These are phyloP conservation scores for Tricholomella constricta DNA, from an alignment of 768 basidiomycete species.

Conservation along the genomic window DNA sequence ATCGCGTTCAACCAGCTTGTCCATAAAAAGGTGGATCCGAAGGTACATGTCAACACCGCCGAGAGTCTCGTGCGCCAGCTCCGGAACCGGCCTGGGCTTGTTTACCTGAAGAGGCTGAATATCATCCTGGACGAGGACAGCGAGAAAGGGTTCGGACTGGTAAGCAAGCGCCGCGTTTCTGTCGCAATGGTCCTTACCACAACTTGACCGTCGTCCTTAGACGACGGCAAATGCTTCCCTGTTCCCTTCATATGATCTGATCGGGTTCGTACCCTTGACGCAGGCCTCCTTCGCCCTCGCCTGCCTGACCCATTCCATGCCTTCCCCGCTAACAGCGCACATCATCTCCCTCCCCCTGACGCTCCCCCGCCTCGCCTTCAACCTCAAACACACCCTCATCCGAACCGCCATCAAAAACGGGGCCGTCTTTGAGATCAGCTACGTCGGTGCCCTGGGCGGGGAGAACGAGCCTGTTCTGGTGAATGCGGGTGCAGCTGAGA, in stretches of 20 bases:
- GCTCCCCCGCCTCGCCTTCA: conserved; percentile 74
- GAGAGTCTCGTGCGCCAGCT: conserved; percentile 60
- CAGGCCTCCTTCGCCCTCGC: conserved; percentile 72
- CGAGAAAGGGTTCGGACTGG: conserved; percentile 84
- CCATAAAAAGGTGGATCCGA: conserved; percentile 70
- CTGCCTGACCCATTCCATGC: conserved; percentile 76
- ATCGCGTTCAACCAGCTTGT: conserved; percentile 77
- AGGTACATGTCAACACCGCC: conserved; percentile 66
- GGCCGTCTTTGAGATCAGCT: conserved; percentile 79
- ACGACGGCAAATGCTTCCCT: conserved; percentile 67
- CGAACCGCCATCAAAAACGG: conserved; percentile 82
- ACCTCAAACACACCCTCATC: conserved; percentile 82
- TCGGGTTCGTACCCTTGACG: conserved; percentile 76
- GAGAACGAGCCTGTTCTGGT: conserved; percentile 50
- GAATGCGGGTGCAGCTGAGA: conserved; percentile 52
- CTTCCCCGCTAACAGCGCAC: conserved; percentile 76
- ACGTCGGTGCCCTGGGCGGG: conserved; percentile 71
- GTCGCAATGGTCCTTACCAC: neutral
- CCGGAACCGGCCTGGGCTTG: conserved; percentile 56
- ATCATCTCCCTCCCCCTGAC: conserved; percentile 81
- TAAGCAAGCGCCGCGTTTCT: conserved; percentile 32
- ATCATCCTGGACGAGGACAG: conserved; percentile 82
- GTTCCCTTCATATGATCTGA: conserved; percentile 71
- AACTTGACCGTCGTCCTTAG: conserved; percentile 36
- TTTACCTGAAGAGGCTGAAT: conserved; percentile 77